Evolutionary conservation across 2,329 filamentous ascomycete genomes (phyloP), one percentile per base, ranked within the genome.

Genomic region (Alternaria ventricosa): DNA sequence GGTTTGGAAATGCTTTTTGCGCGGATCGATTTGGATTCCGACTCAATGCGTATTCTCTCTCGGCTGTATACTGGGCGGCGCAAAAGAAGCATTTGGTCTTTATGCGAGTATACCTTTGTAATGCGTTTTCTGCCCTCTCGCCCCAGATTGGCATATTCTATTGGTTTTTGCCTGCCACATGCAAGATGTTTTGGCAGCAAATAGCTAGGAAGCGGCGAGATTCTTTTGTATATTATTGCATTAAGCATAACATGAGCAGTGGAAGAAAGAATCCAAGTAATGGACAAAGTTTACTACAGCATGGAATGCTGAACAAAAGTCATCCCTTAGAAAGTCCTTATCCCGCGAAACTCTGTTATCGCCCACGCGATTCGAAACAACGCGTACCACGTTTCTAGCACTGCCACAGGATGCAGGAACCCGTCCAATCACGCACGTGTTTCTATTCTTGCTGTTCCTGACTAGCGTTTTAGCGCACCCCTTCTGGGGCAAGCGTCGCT

Each of bases 51-150:
- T 44, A 36, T 59, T 62, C 36, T 18, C 41, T 47, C 44, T 36
- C 53, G 23, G 13, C 45, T 33, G 62, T 63, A 64, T 60, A 65
- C 47, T 61, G 60, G 47, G 57, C 33, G 33, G 51, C 46, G 20
- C 47, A 53, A 58, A 59, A 61, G 45, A 65, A 59, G 23, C 20
- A 49, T 54, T 64, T 55, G 36, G 22, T 51, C 30, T 57, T 60
- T 59, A 30, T 62, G 64, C 64, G 58, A 57, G 50, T 71, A 71
- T 68, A 65, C 59, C 41, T 50, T 70, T 73, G 65, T 71, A 73
- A 73, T 71, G 65, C 61, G 55, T 61, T 64, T 62, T 49, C 53
- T 59, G 61, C 60, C 51, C 55, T 49, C 64, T 68, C 64, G 43
- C 23, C 20, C n/a, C 41, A 45, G 62, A 65, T 63, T 58, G 36